These are phyloP conservation scores for Fraxinus quadrangulata DNA, from an alignment of 257 asterid genomes.

Conservation along the genomic window DNA sequence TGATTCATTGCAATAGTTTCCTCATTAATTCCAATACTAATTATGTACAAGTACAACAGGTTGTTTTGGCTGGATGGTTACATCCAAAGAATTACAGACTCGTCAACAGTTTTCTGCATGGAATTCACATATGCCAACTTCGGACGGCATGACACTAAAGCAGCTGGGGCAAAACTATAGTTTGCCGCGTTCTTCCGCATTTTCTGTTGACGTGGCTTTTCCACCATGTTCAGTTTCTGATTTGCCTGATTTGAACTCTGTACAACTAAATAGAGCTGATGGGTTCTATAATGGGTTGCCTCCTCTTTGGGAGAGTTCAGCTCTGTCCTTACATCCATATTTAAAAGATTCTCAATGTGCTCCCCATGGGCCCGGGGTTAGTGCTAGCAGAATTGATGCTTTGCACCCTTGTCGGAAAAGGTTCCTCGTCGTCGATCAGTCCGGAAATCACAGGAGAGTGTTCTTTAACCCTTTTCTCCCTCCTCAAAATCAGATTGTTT, in stretches of 20 bases:
- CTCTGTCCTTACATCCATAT: constrained; percentile 29
- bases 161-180: constrained; percentile 40
- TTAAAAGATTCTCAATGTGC: constrained; percentile 28
- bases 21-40: not conserved
- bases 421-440: constrained; percentile 69
- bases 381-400: constrained; percentile 31
- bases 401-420: constrained; percentile 33
- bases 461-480: constrained; percentile 42
- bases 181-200: constrained; percentile 35
- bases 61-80: constrained; percentile 55
- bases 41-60: constrained; percentile 38
- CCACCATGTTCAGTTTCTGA: constrained; percentile 26
- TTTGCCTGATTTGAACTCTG: constrained; percentile 30
- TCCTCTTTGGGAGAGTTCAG: constrained; percentile 15
- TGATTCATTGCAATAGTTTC: constrained; percentile 21
- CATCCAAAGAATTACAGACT: constrained; percentile 39
- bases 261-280: constrained; percentile 32
- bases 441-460: constrained; percentile 56
- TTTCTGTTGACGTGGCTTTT: constrained; percentile 31
- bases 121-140: constrained; percentile 34
- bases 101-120: constrained; percentile 47
- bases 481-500: constrained; percentile 32
- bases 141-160: constrained; percentile 36
- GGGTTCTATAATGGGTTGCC: constrained; percentile 27
- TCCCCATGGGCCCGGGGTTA: constrained; percentile 32